A percentile compares a stretch with the other conserved stretches of the same genome.
These are phyloP conservation scores for Curvularia verruculosa DNA, from an alignment of 2,329 filamentous ascomycete species.

Conservation along the genomic window DNA sequence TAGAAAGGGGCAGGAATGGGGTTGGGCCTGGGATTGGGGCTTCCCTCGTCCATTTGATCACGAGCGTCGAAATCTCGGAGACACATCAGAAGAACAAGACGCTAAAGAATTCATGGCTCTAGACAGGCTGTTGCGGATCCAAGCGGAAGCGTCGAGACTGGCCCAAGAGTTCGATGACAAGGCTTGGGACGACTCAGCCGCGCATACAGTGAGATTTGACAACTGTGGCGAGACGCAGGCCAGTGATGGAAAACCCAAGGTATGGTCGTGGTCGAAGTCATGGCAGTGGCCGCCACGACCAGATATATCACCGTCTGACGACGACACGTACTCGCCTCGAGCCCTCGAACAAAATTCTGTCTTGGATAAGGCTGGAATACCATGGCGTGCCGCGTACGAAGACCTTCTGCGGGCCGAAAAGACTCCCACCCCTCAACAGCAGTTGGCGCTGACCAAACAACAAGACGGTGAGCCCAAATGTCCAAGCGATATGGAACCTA, in stretches of 20 bases:
- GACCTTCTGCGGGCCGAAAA: conserved; percentile 58
- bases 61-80: conserved; percentile 2
- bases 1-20: conserved; percentile 44
- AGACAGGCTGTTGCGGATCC: conserved; percentile 9
- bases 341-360: conserved; percentile 56
- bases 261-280: conserved; percentile 23
- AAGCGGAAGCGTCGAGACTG: conserved; percentile 15
- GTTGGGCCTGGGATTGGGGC: conserved; percentile 45
- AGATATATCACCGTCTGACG: conserved; percentile 8
- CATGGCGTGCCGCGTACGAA: conserved; percentile 65
- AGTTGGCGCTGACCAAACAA: not conserved
- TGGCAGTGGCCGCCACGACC: conserved; percentile 30
- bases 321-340: conserved; percentile 59
- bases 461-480: not conserved
- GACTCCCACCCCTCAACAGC: conserved; percentile 2
- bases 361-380: conserved; percentile 46
- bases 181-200: conserved; percentile 9
- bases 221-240: not conserved
- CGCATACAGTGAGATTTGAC: not conserved
- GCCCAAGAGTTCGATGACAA: conserved; percentile 14
- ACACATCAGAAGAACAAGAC: conserved; percentile 6
- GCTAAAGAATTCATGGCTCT: not conserved
- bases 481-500: conserved; percentile 14
- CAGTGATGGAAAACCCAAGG: conserved; percentile 2
- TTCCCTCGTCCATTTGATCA: conserved; percentile 38